Evolutionary conservation across 345 rosid species (phyloP), one percentile per base, ranked within the genome.

Genomic region (Gossypium ekmanianum): DNA sequence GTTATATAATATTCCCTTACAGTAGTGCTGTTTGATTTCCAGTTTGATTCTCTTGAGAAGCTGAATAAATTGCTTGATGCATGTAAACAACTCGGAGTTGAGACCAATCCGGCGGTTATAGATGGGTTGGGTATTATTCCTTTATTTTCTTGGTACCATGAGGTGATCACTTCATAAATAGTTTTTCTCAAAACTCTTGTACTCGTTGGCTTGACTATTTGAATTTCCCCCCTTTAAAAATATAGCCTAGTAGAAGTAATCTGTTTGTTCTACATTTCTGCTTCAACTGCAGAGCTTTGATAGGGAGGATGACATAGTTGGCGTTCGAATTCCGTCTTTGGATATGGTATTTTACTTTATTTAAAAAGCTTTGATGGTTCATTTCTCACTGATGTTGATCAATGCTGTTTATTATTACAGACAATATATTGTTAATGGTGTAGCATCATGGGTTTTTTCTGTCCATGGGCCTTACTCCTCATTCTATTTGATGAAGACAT

Each of bases 321-420:
- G 87, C 77, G 72, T 84, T 56, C 73, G 77, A 70, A 74, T 88
- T 71, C 91, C 88, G 1, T 75, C 91, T 27, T 27, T 88, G 88
- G 87, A 90, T 84, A 84, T 88, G 91, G 89, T 90, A 88, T 84
- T 84, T 81, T 76, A 82, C 87, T 86, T 78, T 84, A 87, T 81
- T 59, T 24, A 24, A 59, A 59, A 24, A 26, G 39, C 16, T 59
- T 58, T 58, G 51, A 68, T 22, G 12, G 24, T 34, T 27, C 39
- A 68, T 68, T 39, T 68, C 71, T 68, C 20, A 47, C 8, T 48
- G n/a, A 24, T 24, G 16, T 58, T 58, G 39, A 58, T 58, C 17
- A 58, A 12, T 47, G 41, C 41, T 48, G 52, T 48, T 68, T 47
- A 47, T 67, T 22, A 20, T 43, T 66, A 20, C 51, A 44, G 9